Conservation (phyloP, 202 grass and related monocot species). For the Musa balbisiana region DNA sequence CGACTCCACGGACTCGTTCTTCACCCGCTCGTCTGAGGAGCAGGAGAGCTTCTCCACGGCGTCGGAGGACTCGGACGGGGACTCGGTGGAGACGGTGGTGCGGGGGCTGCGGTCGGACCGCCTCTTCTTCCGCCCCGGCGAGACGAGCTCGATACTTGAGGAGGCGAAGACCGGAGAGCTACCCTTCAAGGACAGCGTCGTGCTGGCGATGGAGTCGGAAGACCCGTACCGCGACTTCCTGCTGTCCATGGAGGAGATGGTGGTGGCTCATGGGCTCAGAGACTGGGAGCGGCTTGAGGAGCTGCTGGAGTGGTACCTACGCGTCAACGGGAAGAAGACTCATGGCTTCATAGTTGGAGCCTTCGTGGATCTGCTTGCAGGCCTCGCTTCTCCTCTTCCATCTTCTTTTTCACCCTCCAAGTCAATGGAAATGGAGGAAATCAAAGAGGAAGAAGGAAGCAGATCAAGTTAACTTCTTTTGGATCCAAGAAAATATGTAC, state of each 20-base stretch:
- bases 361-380: conserved; percentile 64
- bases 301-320: conserved; percentile 68
- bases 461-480: neutral
- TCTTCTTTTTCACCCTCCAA: conserved; percentile 37
- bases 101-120: conserved; percentile 33
- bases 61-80: neutral
- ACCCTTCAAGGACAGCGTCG: conserved; percentile 39
- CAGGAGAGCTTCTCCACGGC: conserved; percentile 35
- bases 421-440: neutral
- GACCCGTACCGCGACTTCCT: conserved; percentile 72
- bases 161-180: conserved; percentile 11
- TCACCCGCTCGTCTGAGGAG: conserved; percentile 6
- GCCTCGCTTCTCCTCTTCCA: conserved; percentile 19
- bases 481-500: too few species aligned
- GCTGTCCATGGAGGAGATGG: conserved; percentile 83
- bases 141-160: conserved; percentile 9
- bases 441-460: neutral
- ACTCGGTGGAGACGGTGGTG: conserved; percentile 37
- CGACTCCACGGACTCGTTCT: conserved; percentile 23
- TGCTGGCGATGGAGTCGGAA: conserved; percentile 50
- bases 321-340: conserved; percentile 59
- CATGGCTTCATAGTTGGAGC: conserved; percentile 74
- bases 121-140: conserved; percentile 7
- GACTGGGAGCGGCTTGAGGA: conserved; percentile 78
- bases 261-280: conserved; percentile 52